Evolutionary conservation across 495 filamentous ascomycete genomes (phyloP).

Genomic region (Pseudomonodictys pantanalensis): DNA sequence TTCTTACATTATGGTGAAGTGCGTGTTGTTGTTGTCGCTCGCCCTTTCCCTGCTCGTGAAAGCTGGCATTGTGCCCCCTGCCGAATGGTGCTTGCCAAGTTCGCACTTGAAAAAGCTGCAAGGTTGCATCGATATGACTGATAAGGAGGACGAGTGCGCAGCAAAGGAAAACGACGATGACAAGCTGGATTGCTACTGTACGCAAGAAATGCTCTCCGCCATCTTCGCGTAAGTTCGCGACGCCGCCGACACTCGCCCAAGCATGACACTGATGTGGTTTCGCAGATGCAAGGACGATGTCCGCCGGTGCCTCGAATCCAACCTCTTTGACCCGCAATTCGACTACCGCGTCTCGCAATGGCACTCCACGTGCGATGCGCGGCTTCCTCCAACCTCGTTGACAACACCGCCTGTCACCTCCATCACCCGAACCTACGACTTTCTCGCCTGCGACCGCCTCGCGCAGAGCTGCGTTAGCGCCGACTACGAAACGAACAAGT

Average conservation of each 20-base stretch:
- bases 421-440: slow-evolving; percentile 2
- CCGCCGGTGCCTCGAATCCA: slow-evolving; percentile 1
- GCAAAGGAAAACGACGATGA: background rate
- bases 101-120: slow-evolving; percentile 6
- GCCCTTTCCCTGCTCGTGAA: background rate
- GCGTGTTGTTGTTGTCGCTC: too few relatives aligned
- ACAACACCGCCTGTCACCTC: slow-evolving; percentile 1
- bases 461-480: background rate
- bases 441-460: slow-evolving; percentile 1
- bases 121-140: slow-evolving; percentile 11
- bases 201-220: slow-evolving; percentile 6
- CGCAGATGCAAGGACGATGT: slow-evolving; percentile 5
- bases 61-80: slow-evolving; percentile 1
- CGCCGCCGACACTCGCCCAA: background rate
- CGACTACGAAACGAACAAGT: slow-evolving; percentile 6
- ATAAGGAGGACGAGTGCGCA: slow-evolving; percentile 7
- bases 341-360: background rate
- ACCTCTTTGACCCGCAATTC: slow-evolving; percentile 4
- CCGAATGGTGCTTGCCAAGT: slow-evolving; percentile 3
- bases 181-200: slow-evolving; percentile 8
- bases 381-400: background rate
- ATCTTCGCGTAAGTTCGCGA: background rate
- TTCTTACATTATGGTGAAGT: too few relatives aligned
- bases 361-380: background rate
- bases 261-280: background rate